A percentile compares a stretch with the other conserved stretches of the same genome.
Evolutionary conservation across 495 filamentous ascomycete genomes (phyloP).

Genomic region (Apiosordaria backusii): DNA sequence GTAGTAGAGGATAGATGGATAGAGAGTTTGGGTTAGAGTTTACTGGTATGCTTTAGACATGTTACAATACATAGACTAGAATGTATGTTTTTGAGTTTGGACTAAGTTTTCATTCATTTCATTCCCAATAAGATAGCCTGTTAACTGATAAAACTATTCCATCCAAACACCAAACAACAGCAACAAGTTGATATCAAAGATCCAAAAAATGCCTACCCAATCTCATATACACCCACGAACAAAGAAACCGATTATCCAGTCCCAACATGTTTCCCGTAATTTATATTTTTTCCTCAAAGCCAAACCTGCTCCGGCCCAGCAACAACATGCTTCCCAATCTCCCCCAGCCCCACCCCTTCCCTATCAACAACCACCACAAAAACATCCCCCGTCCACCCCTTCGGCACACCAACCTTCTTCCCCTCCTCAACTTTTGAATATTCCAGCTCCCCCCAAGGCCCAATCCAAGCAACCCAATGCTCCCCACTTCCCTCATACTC

Average conservation of each 20-base stretch:
- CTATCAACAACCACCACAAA: conserved; percentile 35
- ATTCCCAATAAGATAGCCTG: too few species aligned
- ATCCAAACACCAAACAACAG: too few species aligned
- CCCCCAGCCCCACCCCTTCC: conserved; percentile 19
- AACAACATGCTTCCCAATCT: conserved; percentile 27
- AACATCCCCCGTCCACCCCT: conserved; percentile 35
- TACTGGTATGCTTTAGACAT: not conserved
- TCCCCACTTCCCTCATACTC: conserved; percentile 19
- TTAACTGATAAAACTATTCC: too few species aligned
- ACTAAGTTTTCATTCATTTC: too few species aligned
- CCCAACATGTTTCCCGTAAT: not conserved
- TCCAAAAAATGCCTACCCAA: not conserved
- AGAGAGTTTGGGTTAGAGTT: not conserved
- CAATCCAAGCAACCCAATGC: conserved; percentile 36
- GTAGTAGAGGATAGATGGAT: not conserved
- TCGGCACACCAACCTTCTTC: conserved; percentile 26
- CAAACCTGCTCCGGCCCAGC: conserved; percentile 41
- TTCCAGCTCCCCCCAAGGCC: conserved; percentile 36
- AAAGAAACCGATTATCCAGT: not conserved
- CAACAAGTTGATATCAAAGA: not conserved
- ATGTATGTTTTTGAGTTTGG: not conserved
- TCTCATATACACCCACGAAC: not conserved
- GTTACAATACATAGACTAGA: not conserved
- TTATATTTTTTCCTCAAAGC: conserved; percentile 12
- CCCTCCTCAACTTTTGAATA: conserved; percentile 29